phyloP scores from a whole-genome alignment of 768 basidiomycete species.

The Mycena metata region DNA sequence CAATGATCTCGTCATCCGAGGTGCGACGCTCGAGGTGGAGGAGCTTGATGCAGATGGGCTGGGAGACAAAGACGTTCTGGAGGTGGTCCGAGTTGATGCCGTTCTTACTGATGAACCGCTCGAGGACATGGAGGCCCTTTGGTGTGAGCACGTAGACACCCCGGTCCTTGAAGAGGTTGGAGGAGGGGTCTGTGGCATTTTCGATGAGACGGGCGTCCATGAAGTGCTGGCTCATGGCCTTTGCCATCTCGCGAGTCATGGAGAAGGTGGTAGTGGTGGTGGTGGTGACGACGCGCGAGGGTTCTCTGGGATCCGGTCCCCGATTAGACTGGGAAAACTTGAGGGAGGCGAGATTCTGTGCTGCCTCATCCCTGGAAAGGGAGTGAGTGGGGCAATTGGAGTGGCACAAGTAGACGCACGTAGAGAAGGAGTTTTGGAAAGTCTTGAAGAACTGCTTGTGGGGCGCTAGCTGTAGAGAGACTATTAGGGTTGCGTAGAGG shows the following conservation, averaged over 20 bases:
- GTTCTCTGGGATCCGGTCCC: conserved; percentile 97
- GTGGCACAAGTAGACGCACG: conserved; percentile 67
- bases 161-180: conserved; percentile 96
- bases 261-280: conserved; percentile 99
- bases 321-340: conserved; percentile 99
- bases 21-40: conserved; percentile 95
- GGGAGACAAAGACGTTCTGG: conserved; percentile 87
- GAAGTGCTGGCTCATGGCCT: conserved; percentile 99
- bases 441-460: conserved; percentile 98
- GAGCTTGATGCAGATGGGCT: conserved; percentile 97
- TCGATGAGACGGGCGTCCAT: conserved; percentile 99
- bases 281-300: conserved; percentile 97
- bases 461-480: conserved; percentile 88
- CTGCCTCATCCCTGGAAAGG: conserved; percentile 89
- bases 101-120: conserved; percentile 99
- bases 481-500: conserved; percentile 96
- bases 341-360: conserved; percentile 91
- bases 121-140: conserved; percentile 98
- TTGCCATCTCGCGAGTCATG: conserved; percentile 99
- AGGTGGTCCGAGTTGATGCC: conserved; percentile 97
- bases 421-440: conserved; percentile 95
- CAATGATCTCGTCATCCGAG: conserved; percentile 96
- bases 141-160: conserved; percentile 96
- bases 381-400: conserved; percentile 33
- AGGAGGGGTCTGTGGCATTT: conserved; percentile 91